A percentile compares a stretch with the other conserved stretches of the same genome.
These are phyloP conservation scores for Marchantia paleacea DNA, from an alignment of 225 moss, liverwort and hornwort species.

Conservation along the genomic window DNA sequence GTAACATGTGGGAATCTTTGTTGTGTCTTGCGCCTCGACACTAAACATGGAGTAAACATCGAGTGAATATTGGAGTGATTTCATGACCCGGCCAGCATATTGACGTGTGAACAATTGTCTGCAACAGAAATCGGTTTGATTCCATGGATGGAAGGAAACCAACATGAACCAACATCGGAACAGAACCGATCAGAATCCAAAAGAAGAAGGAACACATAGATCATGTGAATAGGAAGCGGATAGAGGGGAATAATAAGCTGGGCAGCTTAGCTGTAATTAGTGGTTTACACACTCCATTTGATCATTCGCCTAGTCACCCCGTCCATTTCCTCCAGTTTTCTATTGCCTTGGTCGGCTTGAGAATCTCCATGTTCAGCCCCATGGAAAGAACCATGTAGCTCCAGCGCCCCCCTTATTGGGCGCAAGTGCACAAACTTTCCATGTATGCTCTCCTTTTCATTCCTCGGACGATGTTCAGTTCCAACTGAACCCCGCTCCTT, in stretches of 20 bases:
- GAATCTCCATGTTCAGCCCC: conserved; percentile 14
- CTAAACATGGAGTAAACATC: no score
- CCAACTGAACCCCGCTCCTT: background rate
- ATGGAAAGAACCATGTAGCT: background rate
- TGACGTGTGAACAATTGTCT: background rate
- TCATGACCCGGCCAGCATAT: conserved; percentile 1
- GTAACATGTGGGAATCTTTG: no score
- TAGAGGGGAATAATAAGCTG: conserved; percentile 10
- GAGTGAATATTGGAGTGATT: no score
- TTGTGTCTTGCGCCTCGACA: no score
- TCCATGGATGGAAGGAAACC: background rate
- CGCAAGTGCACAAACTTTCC: background rate
- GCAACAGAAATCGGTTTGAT: background rate
- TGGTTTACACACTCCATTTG: background rate
- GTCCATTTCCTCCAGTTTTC: background rate
- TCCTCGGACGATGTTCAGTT: background rate
- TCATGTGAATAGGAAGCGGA: conserved; percentile 18
- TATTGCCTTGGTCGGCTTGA: background rate
- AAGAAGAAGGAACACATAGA: background rate
- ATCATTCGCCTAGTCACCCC: conserved; percentile 9
- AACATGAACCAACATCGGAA: background rate
- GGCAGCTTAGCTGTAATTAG: conserved; percentile 13
- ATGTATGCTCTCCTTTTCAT: background rate
- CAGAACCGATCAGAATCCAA: conserved; percentile 4
- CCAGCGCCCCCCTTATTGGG: background rate